Evolutionary conservation across 148 eudicot species (phyloP), one percentile per base, ranked within the genome.

Genomic region (Pharnaceum exiguum): DNA sequence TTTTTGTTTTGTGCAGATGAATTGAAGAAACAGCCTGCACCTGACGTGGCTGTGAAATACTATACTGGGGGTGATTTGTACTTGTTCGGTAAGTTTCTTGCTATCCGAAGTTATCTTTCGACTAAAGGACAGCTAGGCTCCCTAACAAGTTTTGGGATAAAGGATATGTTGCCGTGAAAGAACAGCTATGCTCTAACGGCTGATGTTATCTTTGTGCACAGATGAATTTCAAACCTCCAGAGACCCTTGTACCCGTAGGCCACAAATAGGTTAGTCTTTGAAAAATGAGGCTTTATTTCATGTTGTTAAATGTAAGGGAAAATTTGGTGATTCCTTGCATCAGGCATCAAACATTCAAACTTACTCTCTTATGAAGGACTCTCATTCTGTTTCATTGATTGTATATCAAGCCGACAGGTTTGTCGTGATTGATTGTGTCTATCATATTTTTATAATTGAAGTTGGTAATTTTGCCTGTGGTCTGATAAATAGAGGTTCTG

Each of bases 211-310:
- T 57, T 39, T 52, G 39, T 48, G 33, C 30, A 51, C 84, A 93
- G 99, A 93, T 78, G 99, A 93, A 70, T 93, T 93, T 75, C 99
- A 93, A 77, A 89, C 99, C 22, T 70, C 96, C 65, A 67, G 96
- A 75, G 76, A 43, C 66, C 99, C 96, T 44, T 77, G 81, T 68
- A 10, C 95, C 43, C 85, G 99, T 46, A 84, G 99, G 65, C 99
- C 99, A 40, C 77, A 68, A 63, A 93, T 93, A 59, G 95, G 99
- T 86, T 32, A 10, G 7, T 35, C 16, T 13, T 10, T 43, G 46
- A 35, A 32, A 3, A 11, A 2, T 2, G 45, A 21, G 56, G 26
- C 12, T 30, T 32, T 23, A 16, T 42, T 39, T 19, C 13, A 56
- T 44, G 30, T n/a, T 19, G 23, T 30, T 25, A 43, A 47, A 2